phyloP scores from a whole-genome alignment of 202 grass and related monocot genomes.

The Sporobolus alterniflorus region DNA sequence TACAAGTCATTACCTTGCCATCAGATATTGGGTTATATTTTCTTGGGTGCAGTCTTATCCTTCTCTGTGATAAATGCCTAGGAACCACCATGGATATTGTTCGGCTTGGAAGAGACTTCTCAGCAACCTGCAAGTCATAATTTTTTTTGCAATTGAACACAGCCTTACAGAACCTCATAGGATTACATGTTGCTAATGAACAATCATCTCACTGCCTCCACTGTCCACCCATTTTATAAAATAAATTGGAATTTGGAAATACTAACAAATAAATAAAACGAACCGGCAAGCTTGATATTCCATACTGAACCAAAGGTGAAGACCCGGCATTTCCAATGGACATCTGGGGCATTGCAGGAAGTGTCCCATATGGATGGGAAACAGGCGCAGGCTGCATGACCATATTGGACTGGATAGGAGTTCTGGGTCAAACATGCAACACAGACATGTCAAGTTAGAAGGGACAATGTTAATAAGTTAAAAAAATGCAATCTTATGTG shows the following conservation, averaged over 20 bases:
- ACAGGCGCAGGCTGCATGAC: constrained; percentile 56
- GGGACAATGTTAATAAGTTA: constrained; percentile 19
- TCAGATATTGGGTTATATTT: constrained; percentile 81
- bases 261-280: constrained; percentile 20
- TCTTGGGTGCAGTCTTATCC: constrained; percentile 79
- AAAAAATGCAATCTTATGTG: constrained; percentile 20
- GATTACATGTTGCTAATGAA: not conserved
- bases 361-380: constrained; percentile 71
- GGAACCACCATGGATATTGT: constrained; percentile 65
- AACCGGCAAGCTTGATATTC: constrained; percentile 91
- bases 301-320: constrained; percentile 85
- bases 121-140: constrained; percentile 54
- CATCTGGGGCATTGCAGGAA: constrained; percentile 85
- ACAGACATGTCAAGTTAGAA: not conserved
- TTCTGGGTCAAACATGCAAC: constrained; percentile 51
- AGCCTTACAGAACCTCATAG: not conserved
- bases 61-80: constrained; percentile 89
- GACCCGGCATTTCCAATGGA: constrained; percentile 71
- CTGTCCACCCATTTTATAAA: not conserved
- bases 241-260: constrained; percentile 34
- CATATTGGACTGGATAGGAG: constrained; percentile 60
- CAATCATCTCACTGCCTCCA: not conserved
- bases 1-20: constrained; percentile 58
- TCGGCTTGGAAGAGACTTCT: constrained; percentile 66
- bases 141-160: constrained; percentile 26